These are phyloP conservation scores for Cladosporium velox DNA, from an alignment of 2,329 filamentous ascomycete genomes.

Conservation along the genomic window DNA sequence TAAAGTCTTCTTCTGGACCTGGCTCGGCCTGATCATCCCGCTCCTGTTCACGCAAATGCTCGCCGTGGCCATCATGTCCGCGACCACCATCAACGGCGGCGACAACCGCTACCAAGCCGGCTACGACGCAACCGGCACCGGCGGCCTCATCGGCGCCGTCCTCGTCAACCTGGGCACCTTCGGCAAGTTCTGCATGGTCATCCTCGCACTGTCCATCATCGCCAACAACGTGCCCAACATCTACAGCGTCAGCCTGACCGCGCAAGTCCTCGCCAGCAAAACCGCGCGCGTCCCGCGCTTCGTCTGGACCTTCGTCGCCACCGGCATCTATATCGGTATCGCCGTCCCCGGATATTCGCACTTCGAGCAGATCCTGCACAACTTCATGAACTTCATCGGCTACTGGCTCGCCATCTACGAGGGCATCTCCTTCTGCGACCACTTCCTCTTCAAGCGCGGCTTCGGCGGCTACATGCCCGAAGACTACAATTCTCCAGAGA, in stretches of 20 bases:
- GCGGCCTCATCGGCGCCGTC: slow-evolving; percentile 67
- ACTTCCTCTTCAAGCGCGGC: slow-evolving; percentile 64
- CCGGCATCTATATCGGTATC: slow-evolving; percentile 66
- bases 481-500: slow-evolving; percentile 58
- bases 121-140: slow-evolving; percentile 60
- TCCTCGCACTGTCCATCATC: slow-evolving; percentile 48
- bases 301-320: slow-evolving; percentile 65
- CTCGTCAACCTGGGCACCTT: slow-evolving; percentile 66
- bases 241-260: slow-evolving; percentile 67
- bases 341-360: slow-evolving; percentile 68
- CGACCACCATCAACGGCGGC: slow-evolving; percentile 57
- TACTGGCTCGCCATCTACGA: slow-evolving; percentile 78
- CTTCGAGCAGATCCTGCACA: slow-evolving; percentile 66
- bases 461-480: slow-evolving; percentile 60
- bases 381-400: slow-evolving; percentile 64
- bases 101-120: slow-evolving; percentile 58
- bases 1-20: slow-evolving; percentile 70
- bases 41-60: slow-evolving; percentile 74
- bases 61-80: slow-evolving; percentile 69
- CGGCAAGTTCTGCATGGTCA: slow-evolving; percentile 66
- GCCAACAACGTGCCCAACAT: slow-evolving; percentile 51
- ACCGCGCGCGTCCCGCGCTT: slow-evolving; percentile 66
- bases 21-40: slow-evolving; percentile 67
- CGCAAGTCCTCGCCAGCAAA: slow-evolving; percentile 64
- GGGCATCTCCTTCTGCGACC: slow-evolving; percentile 65